A percentile compares a stretch with the other conserved stretches of the same genome.
phyloP scores from a whole-genome alignment of 441 rosid genomes.

The Aquilaria agallochum region DNA sequence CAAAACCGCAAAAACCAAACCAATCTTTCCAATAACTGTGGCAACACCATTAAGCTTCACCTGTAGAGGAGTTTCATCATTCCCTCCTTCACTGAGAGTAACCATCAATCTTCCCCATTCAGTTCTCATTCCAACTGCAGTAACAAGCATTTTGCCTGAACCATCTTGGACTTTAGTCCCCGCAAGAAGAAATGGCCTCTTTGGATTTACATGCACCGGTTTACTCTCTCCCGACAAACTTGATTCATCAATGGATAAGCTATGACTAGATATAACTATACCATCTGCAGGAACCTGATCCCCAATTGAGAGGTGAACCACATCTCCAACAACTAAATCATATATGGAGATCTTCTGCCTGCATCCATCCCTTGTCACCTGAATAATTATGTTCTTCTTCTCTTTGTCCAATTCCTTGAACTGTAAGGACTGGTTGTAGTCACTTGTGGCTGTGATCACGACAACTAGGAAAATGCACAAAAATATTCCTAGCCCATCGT shows the following conservation, averaged over 20 bases:
- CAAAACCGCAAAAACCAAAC: conserved; percentile 38
- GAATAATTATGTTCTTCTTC: conserved; percentile 41
- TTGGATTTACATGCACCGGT: conserved; percentile 25
- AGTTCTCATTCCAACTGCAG: conserved; percentile 47
- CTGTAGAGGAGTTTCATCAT: conserved; percentile 48
- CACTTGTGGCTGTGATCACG: conserved; percentile 43
- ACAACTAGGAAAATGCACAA: conserved; percentile 43
- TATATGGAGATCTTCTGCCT: conserved; percentile 42
- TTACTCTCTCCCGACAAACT: conserved; percentile 56
- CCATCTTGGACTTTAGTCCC: conserved; percentile 57
- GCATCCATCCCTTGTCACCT: conserved; percentile 42
- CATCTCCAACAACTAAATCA: conserved; percentile 45
- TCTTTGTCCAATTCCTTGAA: conserved; percentile 50
- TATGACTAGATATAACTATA: conserved; percentile 33
- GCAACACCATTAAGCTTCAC: conserved; percentile 60
- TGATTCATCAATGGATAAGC: conserved; percentile 43
- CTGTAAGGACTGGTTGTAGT: conserved; percentile 44
- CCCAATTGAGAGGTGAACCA: conserved; percentile 43
- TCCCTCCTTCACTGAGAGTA: conserved; percentile 45
- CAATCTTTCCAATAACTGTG: conserved; percentile 49
- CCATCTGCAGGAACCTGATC: conserved; percentile 52
- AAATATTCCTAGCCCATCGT: conserved; percentile 41
- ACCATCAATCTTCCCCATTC: conserved; percentile 57
- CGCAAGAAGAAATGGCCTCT: conserved; percentile 38
- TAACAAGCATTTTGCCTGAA: conserved; percentile 42